Evolutionary conservation across 2,329 filamentous ascomycete species (phyloP), one percentile per base, ranked within the genome.

Genomic region (Venturiaceae sp.): DNA sequence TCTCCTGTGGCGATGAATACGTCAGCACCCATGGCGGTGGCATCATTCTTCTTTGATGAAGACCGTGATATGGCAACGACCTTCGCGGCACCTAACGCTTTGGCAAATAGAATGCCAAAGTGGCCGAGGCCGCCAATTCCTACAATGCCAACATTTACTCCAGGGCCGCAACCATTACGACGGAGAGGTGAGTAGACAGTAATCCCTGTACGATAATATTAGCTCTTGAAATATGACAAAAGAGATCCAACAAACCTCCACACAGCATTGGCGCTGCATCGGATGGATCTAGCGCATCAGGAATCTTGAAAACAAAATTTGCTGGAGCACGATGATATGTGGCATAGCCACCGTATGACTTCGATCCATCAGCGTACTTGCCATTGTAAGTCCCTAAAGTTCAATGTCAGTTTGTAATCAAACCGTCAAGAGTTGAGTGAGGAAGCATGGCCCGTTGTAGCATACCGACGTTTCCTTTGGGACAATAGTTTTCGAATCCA

Each of bases 91-190:
- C 84, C 85, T 1, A 90, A 71, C 1, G 86, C 86, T 62, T 79
- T 82, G 1, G 87, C 84, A 69, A 83, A 90, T 60, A 89, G 75
- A 14, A 92, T 69, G 0, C 82, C 88, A 62, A 91, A 83, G 68
- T 92, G 87, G 0, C 88, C 87, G 0, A 91, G 72, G 0, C 88
- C 87, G 6, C 88, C 88, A 13, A 89, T 26, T 30, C 86, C 86
- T 19, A 88, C 73, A 58, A 90, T 78, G 0, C 82, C 87, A 1
- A 90, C 84, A 1, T 73, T 76, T 70, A 86, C 87, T 3, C 86
- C 86, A 0, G 84, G 83, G 0, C 88, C 88, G 34, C 83, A 79
- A 1, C 82, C 83, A 36, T 87, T 83, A 28, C 85, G 79, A 55
- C 80, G 79, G 16, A 94, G 72, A 0, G 89, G 88, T 5, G 81